A percentile compares a stretch with the other conserved stretches of the same genome.
Evolutionary conservation across 1,139 yeast genomes (phyloP).

Genomic region (Debaryomycetaceae sp.): DNA sequence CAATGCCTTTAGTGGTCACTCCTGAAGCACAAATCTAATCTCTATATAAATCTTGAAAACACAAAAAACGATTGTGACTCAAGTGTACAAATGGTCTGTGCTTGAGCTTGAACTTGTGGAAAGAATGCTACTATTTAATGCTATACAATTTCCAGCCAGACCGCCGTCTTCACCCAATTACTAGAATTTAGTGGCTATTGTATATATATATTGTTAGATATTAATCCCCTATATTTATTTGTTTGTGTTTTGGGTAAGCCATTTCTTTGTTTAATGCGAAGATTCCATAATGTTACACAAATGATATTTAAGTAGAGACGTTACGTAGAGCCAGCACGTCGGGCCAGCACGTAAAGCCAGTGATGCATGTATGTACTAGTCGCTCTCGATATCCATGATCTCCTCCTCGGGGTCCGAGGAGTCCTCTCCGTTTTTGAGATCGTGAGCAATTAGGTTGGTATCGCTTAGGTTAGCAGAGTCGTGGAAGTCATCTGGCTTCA

Average conservation of each 20-base stretch:
- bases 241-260: neutral
- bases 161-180: neutral
- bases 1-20: neutral
- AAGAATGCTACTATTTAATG: neutral
- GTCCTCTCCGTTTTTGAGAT: constrained; percentile 48
- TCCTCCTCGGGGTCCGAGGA: constrained; percentile 60
- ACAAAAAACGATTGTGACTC: neutral
- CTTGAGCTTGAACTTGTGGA: neutral
- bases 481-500: constrained; percentile 6
- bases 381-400: constrained; percentile 64
- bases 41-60: neutral
- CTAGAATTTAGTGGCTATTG: neutral
- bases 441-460: constrained; percentile 33
- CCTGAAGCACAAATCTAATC: neutral
- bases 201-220: neutral
- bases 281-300: neutral
- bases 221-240: neutral
- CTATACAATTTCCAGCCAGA: neutral
- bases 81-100: constrained; percentile 1
- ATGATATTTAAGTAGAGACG: neutral
- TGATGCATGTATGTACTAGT: constrained; percentile 16
- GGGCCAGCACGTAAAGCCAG: neutral
- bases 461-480: constrained; percentile 14
- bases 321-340: neutral
- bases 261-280: neutral